phyloP scores from a whole-genome alignment of 2,329 filamentous ascomycete species.

The Chaetomiaceae sp. region DNA sequence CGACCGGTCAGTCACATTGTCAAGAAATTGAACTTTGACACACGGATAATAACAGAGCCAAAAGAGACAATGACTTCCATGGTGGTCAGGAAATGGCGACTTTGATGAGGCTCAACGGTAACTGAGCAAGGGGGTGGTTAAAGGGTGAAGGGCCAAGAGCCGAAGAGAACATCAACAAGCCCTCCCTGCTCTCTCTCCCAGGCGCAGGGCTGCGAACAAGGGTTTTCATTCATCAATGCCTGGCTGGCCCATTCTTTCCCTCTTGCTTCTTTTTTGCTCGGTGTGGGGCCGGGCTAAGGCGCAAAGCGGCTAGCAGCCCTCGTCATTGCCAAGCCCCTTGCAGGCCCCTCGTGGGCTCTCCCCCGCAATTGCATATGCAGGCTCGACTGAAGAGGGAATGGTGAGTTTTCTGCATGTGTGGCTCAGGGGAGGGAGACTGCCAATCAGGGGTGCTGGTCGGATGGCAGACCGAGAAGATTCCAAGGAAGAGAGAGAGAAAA shows the following conservation, averaged over 20 bases:
- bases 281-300: conserved; percentile 6
- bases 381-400: conserved; percentile 9
- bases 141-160: no score
- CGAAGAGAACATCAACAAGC: no score
- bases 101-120: no score
- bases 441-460: neutral
- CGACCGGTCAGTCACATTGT: no score
- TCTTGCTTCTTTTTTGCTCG: conserved; percentile 3
- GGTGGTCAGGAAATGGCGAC: no score
- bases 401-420: neutral
- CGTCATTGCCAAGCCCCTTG: conserved; percentile 7
- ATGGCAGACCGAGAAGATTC: neutral
- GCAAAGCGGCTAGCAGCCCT: neutral
- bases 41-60: no score
- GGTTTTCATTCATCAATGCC: no score
- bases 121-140: no score
- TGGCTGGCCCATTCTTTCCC: no score
- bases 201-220: neutral
- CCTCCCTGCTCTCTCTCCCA: no score
- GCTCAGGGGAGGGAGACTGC: neutral
- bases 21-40: no score
- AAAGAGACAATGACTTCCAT: no score
- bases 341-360: neutral
- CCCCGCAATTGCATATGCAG: conserved; percentile 15
- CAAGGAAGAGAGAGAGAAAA: neutral